Conservation (phyloP, 352 stramenopile genomes). For the Albugo candida region DNA sequence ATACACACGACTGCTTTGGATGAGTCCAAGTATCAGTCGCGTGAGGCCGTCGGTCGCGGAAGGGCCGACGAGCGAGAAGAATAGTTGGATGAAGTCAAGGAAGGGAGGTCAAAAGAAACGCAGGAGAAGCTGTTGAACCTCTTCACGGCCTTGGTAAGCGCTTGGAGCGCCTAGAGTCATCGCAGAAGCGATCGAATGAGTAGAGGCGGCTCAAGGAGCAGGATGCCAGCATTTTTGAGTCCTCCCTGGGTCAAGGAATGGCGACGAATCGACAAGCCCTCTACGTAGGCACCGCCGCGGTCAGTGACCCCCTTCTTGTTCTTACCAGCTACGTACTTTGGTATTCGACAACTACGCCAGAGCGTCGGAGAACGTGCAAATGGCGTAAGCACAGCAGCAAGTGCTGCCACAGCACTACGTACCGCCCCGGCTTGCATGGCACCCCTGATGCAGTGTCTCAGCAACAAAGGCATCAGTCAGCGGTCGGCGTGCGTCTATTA, state of each 20-base stretch:
- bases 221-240: too few species aligned
- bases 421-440: neutral
- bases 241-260: too few species aligned
- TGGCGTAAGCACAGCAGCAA: neutral
- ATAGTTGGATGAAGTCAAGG: neutral
- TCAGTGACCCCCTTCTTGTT: too few species aligned
- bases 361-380: neutral
- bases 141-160: too few species aligned
- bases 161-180: neutral
- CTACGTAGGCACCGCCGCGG: too few species aligned
- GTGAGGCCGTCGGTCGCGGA: neutral
- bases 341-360: neutral
- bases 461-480: too few species aligned
- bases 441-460: too few species aligned
- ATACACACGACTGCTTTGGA: neutral
- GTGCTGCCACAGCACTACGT: neutral
- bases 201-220: neutral
- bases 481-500: constrained; percentile 3
- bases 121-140: neutral
- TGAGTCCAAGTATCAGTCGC: neutral
- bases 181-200: neutral
- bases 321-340: too few species aligned
- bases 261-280: too few species aligned
- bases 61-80: neutral
- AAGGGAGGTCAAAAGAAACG: neutral